Conservation (phyloP, 2,329 filamentous ascomycete species). For the Verticillium tricorpus region DNA sequence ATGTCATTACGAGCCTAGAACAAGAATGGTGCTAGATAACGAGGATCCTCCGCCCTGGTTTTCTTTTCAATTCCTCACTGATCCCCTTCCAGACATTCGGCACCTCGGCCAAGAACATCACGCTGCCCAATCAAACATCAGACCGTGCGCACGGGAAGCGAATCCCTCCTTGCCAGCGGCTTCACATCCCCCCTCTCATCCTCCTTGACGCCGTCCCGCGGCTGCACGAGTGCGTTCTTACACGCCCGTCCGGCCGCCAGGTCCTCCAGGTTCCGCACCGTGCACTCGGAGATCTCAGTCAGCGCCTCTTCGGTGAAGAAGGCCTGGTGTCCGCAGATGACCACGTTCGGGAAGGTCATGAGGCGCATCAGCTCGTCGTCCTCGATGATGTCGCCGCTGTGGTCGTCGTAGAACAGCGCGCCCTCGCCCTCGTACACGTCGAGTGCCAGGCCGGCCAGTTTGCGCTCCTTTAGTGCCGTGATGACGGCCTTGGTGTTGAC, state of each 20-base stretch:
- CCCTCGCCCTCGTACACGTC: slow-evolving; percentile 66
- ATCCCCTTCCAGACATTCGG: not conserved
- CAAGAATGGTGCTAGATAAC: slow-evolving; percentile 22
- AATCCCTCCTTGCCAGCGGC: slow-evolving; percentile 15
- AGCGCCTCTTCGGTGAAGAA: slow-evolving; percentile 66
- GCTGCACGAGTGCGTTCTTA: slow-evolving; percentile 29
- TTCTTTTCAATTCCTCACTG: not conserved
- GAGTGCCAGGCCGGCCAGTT: slow-evolving; percentile 57
- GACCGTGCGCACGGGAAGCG: slow-evolving; percentile 26
- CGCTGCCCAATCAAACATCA: slow-evolving; percentile 10
- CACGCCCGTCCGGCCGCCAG: slow-evolving; percentile 30
- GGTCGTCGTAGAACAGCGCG: slow-evolving; percentile 61
- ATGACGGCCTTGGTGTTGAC: slow-evolving; percentile 58
- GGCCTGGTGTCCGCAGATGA: slow-evolving; percentile 64
- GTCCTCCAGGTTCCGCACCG: slow-evolving; percentile 51
- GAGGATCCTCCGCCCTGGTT: slow-evolving; percentile 33
- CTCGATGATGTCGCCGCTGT: slow-evolving; percentile 59
- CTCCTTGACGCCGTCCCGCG: not conserved
- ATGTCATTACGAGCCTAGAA: not conserved
- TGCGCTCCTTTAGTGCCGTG: slow-evolving; percentile 53
- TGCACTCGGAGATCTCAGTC: slow-evolving; percentile 57
- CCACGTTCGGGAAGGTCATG: slow-evolving; percentile 64
- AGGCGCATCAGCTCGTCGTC: slow-evolving; percentile 63
- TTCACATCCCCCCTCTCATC: not conserved
- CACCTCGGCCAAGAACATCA: no score